Evolutionary conservation across 1,139 yeast genomes (phyloP), one percentile per base, ranked within the genome.

Genomic region (Candida albicans): DNA sequence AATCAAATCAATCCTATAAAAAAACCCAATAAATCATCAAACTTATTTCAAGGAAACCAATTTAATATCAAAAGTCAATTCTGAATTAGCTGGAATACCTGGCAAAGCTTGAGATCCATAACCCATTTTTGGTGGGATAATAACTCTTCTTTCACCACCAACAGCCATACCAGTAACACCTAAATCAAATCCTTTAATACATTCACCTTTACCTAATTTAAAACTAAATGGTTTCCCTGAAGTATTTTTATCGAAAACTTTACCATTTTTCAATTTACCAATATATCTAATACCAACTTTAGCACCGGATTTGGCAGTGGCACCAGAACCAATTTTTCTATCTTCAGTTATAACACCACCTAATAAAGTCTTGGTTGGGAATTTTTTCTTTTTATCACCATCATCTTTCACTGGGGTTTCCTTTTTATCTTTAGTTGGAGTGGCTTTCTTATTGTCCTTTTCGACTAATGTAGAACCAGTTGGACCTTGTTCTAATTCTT

Each of bases 81-180:
- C 96, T 49, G 96, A 87, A 82, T 91, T 91, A 58, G 96, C 87
- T 61, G 99, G 99, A 59, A 93, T 88, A 52, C 98, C 99, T 59
- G 99, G 98, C 55, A 93, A 77, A 52, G 87, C 81, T 75, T 88
- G 87, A 62, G 87, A 86, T 52, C 99, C 99, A 71, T 93, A 93
- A 46, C 96, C 99, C 84, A 88, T 87, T 63, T 93, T 81, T 47
- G 99, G 84, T 56, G 99, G 99, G 56, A 95, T 88, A 52, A 89
- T 79, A 53, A 95, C 90, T 76, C 99, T 85, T 79, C 99, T 90
- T 79, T 95, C 99, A 63, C 99, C 99, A 59, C 96, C 96, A 64
- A 89, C 96, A 50, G 96, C 83, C 98, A 95, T 91, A 66, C 99
- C 99, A 46, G 91, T 89, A 58, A 93, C 95, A 77, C 99, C 99